Base-by-base conservation (phyloP, 2,329 filamentous ascomycete genomes). In the Trichoderma pleuroti region DNA sequence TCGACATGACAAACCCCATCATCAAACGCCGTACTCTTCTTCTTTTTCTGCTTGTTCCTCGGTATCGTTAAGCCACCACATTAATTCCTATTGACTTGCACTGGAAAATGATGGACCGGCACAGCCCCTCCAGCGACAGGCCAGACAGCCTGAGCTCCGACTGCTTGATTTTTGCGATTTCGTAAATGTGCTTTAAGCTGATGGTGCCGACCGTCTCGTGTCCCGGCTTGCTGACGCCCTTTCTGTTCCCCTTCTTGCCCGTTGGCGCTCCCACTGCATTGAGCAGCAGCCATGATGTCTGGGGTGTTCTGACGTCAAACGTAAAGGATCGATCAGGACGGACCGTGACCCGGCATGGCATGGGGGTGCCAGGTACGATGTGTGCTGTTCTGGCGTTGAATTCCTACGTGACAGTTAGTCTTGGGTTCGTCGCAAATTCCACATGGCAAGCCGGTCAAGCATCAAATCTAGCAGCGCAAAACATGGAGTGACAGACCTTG, bases 81-180 rank as follows among this genome's bases (percentile, higher is more conserved):
- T 87, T 84, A 70, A 96, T 87, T 18, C 93, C 93, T 76, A 94
- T 90, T 24, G 91, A 91, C 82, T 90, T 93, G 71, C 91, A 90
- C 81, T 93, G 91, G 74, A 85, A 90, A 75, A 95, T 93, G 72
- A 95, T 85, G 68, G 90, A 88, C 81, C 87, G 90, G 82, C 92
- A 93, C 32, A 95, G 78, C 1, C 91, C 90, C 79, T 93, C 86
- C 67, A 94, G 81, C 61, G 88, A 86, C 76, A 93, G 79, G 2
- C 92, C 92, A 2, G 92, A 93, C 73, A 95, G 81, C 71, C 93
- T 86, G 72, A 90, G 83, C 82, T 96, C 93, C 67, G 87, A 84
- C 75, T 93, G 91, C 87, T 99, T 99, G 78, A 99, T 97, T 86
- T 93, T 94, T 74, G 96, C 96, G 81, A 99, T 98, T 84, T 98